phyloP scores from a whole-genome alignment of 768 basidiomycete genomes.

The Suillus lakei region DNA sequence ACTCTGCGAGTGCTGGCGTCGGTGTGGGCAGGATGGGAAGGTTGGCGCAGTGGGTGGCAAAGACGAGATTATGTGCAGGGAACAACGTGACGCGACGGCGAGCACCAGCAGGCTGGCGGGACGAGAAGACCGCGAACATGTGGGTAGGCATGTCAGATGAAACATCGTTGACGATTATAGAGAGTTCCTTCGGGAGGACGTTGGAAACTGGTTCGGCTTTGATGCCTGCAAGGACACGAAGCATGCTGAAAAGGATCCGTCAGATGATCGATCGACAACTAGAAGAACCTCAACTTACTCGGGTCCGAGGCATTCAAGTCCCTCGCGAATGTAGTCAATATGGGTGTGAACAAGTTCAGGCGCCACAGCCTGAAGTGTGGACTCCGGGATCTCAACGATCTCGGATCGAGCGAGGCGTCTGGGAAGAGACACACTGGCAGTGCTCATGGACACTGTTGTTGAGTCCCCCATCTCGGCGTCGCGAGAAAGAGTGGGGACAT shows the following conservation, averaged over 20 bases:
- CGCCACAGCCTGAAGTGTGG: slow-evolving; percentile 24
- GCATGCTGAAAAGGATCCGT: slow-evolving; percentile 29
- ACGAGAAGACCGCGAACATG: slow-evolving; percentile 36
- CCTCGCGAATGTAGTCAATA: slow-evolving; percentile 30
- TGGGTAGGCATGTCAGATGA: slow-evolving; percentile 37
- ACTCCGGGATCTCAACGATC: slow-evolving; percentile 15
- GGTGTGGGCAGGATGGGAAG: slow-evolving; percentile 28
- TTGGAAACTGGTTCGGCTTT: slow-evolving; percentile 23
- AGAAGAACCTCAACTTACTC: slow-evolving; percentile 19
- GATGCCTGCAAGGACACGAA: slow-evolving; percentile 34
- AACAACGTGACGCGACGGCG: slow-evolving; percentile 40
- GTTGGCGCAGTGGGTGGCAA: slow-evolving; percentile 35
- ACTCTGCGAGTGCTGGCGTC: slow-evolving; percentile 15
- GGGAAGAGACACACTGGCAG: slow-evolving; percentile 21
- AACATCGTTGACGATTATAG: slow-evolving; percentile 31
- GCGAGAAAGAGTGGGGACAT: slow-evolving; percentile 23
- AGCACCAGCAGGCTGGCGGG: slow-evolving; percentile 21
- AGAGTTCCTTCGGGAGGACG: slow-evolving; percentile 34
- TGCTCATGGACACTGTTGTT: slow-evolving; percentile 15
- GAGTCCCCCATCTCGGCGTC: slow-evolving; percentile 13
- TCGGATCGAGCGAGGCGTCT: slow-evolving; percentile 28
- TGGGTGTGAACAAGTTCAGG: slow-evolving; percentile 32
- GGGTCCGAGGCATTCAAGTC: slow-evolving; percentile 33
- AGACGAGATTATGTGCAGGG: slow-evolving; percentile 42
- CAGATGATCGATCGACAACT: slow-evolving; percentile 2